Evolutionary conservation across 352 stramenopile genomes (phyloP), one percentile per base, ranked within the genome.

Genomic region (Globisporangium rhizosaccharum): DNA sequence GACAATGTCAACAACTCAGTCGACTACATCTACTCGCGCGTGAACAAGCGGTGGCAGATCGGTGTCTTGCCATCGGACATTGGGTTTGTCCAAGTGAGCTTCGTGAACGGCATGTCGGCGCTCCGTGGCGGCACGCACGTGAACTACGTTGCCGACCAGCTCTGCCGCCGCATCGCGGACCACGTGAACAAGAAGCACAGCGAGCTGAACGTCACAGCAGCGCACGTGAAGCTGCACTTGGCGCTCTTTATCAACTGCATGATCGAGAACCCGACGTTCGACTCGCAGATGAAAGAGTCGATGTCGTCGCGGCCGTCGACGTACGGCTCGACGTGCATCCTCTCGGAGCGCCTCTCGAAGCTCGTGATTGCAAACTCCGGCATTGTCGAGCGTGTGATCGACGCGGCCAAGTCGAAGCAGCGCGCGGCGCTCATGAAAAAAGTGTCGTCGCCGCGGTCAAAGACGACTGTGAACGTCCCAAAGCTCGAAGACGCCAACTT

Each of bases 401-500:
- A 86, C 17, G 94, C 86, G 7, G 92, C 91, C 6, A 96, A 96
- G 51, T 97, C 97, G 42, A 97, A 98, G 68, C 85, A 99, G 51
- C 88, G 87, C 49, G 76, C 89, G 18, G 88, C 91, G n/a, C 68
- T 99, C 14, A 86, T 98, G 50, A 96, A 96, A 58, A 98, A 98
- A 67, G 78, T 92, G 17, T 72, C 65, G 23, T 66, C 71, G 23
- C 53, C 70, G 3, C 70, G 72, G 3, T 80, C 70, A 0, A 75
- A 79, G 28, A 96, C 87, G 23, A 97, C 67, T 0, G 79, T 96
- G 36, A 92, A 98, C 39, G 98, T 99, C 37, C 79, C 93, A 0
- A 99, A 99, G 78, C 84, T 99, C 4, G 98, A 99, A 61, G 98
- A 99, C 66, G 98, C 98, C 26, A 99, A 99, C 66, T 75, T 84